These are phyloP conservation scores for Chaetomium strumarium DNA, from an alignment of 2,329 filamentous ascomycete genomes.

Conservation along the genomic window DNA sequence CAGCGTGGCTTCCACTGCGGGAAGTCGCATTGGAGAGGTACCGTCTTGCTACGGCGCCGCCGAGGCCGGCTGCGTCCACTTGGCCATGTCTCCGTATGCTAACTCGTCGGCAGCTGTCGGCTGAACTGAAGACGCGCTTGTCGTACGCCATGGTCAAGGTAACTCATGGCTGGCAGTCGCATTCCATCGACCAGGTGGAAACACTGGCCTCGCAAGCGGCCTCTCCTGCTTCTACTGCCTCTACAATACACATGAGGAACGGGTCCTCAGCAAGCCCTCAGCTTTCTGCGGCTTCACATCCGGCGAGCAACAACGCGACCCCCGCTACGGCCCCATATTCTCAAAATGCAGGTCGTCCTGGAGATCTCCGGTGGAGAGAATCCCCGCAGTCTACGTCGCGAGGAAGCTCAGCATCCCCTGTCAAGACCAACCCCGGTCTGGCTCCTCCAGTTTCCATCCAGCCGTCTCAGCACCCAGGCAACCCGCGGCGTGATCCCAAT, in stretches of 20 bases:
- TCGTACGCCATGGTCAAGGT: slow-evolving; percentile 94
- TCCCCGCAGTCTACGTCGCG: slow-evolving; percentile 14
- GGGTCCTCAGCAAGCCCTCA: slow-evolving; percentile 52
- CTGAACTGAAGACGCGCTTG: slow-evolving; percentile 74
- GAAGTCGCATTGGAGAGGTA: slow-evolving; percentile 75
- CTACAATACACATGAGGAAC: slow-evolving; percentile 47
- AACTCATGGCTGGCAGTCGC: slow-evolving; percentile 79
- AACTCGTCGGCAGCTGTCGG: slow-evolving; percentile 54
- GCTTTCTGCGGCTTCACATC: slow-evolving; percentile 34
- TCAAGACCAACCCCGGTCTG: slow-evolving; percentile 37
- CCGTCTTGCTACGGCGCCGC: slow-evolving; percentile 24
- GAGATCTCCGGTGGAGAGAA: slow-evolving; percentile 15
- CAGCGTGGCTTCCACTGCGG: slow-evolving; percentile 53
- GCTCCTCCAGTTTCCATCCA: slow-evolving; percentile 52
- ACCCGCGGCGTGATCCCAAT: slow-evolving; percentile 46
- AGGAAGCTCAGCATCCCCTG: slow-evolving; percentile 26
- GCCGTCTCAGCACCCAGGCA: slow-evolving; percentile 38
- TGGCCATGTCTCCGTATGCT: slow-evolving; percentile 11
- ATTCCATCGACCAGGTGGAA: slow-evolving; percentile 72
- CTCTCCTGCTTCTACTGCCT: slow-evolving; percentile 56
- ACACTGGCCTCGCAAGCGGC: slow-evolving; percentile 62
- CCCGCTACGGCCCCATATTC: slow-evolving; percentile 23
- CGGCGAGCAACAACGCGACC: slow-evolving; percentile 31
- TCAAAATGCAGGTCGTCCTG: slow-evolving; percentile 11
- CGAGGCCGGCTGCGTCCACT: neutral